A percentile compares a stretch with the other conserved stretches of the same genome.
These are phyloP conservation scores for Coffea eugenioides DNA, from an alignment of 257 asterid species.

Conservation along the genomic window DNA sequence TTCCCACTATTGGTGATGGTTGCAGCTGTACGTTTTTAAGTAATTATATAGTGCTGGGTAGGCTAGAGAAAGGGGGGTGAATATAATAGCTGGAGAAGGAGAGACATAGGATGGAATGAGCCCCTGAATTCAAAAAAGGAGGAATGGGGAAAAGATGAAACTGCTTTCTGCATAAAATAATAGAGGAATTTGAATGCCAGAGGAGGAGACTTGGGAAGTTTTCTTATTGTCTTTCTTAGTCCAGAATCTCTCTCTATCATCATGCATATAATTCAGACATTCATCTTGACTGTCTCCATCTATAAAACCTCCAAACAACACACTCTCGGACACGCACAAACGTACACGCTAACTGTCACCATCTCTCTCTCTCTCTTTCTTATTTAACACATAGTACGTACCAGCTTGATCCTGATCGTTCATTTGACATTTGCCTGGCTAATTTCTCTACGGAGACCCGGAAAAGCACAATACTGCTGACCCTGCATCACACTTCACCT, in stretches of 20 bases:
- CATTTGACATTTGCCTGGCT: slow-evolving; percentile 2
- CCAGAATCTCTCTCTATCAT: slow-evolving; percentile 30
- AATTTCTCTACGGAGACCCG: background rate
- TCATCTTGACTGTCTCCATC: slow-evolving; percentile 20
- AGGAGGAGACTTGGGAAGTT: slow-evolving; percentile 27
- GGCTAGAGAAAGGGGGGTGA: slow-evolving; percentile 16
- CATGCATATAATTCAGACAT: slow-evolving; percentile 17
- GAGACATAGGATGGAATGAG: slow-evolving; percentile 28
- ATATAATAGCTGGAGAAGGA: slow-evolving; percentile 45
- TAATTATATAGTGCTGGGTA: background rate
- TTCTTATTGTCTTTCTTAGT: slow-evolving; percentile 46
- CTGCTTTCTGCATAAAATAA: slow-evolving; percentile 26
- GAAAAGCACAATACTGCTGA: background rate
- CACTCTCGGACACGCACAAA: slow-evolving; percentile 13
- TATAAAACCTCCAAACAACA: slow-evolving; percentile 3
- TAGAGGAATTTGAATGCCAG: slow-evolving; percentile 34
- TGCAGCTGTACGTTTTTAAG: no score
- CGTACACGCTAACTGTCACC: slow-evolving; percentile 19
- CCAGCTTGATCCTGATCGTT: slow-evolving; percentile 19
- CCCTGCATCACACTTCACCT: background rate
- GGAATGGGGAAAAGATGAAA: slow-evolving; percentile 31
- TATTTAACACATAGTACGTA: background rate
- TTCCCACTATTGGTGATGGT: background rate
- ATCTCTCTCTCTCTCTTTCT: background rate
- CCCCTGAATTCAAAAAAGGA: slow-evolving; percentile 30